Conservation (phyloP, 148 eudicot species). For the Rhododendron simsii region DNA sequence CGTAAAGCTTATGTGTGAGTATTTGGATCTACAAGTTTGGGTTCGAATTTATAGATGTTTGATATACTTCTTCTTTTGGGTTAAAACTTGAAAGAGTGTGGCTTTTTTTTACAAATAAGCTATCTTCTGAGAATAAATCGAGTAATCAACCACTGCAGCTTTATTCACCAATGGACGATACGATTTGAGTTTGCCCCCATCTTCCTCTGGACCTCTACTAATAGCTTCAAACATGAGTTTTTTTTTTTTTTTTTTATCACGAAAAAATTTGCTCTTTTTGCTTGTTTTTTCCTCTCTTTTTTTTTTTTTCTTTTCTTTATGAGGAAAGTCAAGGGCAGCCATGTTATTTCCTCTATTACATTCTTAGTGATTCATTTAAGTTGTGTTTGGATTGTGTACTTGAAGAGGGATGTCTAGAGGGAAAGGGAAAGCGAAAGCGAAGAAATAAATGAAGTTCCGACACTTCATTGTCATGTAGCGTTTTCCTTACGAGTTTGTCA, state of each 20-base stretch:
- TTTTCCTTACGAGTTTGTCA: background rate
- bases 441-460: background rate
- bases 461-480: background rate
- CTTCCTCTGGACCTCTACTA: background rate
- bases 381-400: background rate
- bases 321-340: background rate
- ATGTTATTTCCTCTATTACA: background rate
- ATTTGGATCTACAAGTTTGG: background rate
- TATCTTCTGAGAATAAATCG: background rate
- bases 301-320: background rate
- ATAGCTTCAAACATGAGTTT: background rate
- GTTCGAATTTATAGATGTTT: background rate
- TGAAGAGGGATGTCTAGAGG: background rate
- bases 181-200: too few relatives aligned
- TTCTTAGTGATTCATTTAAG: background rate
- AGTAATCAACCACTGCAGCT: background rate
- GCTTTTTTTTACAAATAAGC: background rate
- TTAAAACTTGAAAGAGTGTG: background rate
- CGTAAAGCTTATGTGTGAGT: background rate
- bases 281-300: background rate
- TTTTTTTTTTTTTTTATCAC: too few relatives aligned
- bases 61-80: background rate
- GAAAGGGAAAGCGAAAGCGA: background rate
- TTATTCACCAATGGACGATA: background rate
- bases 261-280: background rate